phyloP scores from a whole-genome alignment of 1,284 basidiomycete species.

The Macrocybe sp. region DNA sequence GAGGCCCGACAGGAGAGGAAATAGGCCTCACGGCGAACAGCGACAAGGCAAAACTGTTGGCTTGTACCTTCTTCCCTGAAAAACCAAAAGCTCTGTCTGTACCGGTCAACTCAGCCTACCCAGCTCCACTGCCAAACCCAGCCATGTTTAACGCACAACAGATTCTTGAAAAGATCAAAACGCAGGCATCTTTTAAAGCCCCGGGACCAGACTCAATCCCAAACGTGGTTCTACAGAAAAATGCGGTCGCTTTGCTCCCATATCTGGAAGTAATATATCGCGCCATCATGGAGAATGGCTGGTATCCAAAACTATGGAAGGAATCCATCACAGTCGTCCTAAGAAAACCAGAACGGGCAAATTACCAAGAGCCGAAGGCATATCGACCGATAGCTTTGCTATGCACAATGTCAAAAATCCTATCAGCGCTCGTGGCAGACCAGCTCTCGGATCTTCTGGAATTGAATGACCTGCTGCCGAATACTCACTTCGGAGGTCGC shows the following conservation, averaged over 20 bases:
- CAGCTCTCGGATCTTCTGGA: constrained; percentile 17
- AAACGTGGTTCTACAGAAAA: constrained; percentile 14
- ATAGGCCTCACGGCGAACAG: no score
- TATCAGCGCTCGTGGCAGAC: constrained; percentile 17
- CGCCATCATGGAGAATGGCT: not conserved
- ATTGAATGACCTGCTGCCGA: constrained; percentile 14
- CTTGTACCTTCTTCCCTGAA: no score
- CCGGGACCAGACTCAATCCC: constrained; percentile 19
- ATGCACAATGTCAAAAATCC: constrained; percentile 21
- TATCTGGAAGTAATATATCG: not conserved
- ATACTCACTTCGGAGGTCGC: constrained; percentile 18
- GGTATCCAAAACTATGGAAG: constrained; percentile 5
- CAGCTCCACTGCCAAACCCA: no score
- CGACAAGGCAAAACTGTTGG: no score
- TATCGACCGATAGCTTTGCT: constrained; percentile 24
- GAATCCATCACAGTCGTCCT: constrained; percentile 5
- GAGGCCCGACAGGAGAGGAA: no score
- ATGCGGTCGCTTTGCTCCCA: not conserved
- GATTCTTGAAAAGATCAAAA: constrained; percentile 15
- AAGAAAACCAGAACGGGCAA: constrained; percentile 16
- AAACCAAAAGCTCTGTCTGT: no score
- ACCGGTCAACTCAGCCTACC: no score
- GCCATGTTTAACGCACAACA: no score
- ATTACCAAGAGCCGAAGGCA: constrained; percentile 20
- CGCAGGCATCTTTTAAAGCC: constrained; percentile 19